Evolutionary conservation across 495 filamentous ascomycete species (phyloP).

Genomic region (Gamarada debralockiae): DNA sequence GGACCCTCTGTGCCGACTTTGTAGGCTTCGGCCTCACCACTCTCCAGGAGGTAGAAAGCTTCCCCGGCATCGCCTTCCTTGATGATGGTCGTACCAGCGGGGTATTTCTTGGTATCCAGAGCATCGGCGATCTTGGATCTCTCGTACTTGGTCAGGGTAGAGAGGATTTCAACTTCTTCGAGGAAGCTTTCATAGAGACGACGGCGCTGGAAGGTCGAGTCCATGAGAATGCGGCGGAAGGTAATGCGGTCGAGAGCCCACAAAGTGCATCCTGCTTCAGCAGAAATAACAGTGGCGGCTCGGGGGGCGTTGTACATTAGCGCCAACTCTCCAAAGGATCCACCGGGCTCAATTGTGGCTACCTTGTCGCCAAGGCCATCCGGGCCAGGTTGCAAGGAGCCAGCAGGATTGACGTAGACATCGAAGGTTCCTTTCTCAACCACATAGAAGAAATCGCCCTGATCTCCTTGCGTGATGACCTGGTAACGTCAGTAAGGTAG

Average conservation of each 20-base stretch:
- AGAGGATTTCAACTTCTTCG: slow-evolving; percentile 91
- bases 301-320: slow-evolving; percentile 98
- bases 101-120: slow-evolving; percentile 82
- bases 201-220: slow-evolving; percentile 91
- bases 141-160: slow-evolving; percentile 82
- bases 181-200: slow-evolving; percentile 97
- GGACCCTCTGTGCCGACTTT: slow-evolving; percentile 60
- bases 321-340: slow-evolving; percentile 95
- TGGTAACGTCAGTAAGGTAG: slow-evolving; percentile 29
- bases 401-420: slow-evolving; percentile 81
- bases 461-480: slow-evolving; percentile 93
- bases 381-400: slow-evolving; percentile 73
- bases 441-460: slow-evolving; percentile 96
- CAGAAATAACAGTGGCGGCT: slow-evolving; percentile 90
- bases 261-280: slow-evolving; percentile 71
- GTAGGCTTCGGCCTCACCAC: slow-evolving; percentile 81
- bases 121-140: slow-evolving; percentile 96
- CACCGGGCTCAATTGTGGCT: slow-evolving; percentile 76
- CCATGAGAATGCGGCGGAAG: slow-evolving; percentile 97
- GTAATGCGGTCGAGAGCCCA: slow-evolving; percentile 96
- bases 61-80: slow-evolving; percentile 87
- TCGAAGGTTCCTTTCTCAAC: slow-evolving; percentile 90
- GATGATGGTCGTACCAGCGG: slow-evolving; percentile 79
- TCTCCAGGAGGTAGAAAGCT: slow-evolving; percentile 88
- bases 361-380: slow-evolving; percentile 85